Conservation (phyloP, 129 eudicot species). For the Artemisia annua region DNA sequence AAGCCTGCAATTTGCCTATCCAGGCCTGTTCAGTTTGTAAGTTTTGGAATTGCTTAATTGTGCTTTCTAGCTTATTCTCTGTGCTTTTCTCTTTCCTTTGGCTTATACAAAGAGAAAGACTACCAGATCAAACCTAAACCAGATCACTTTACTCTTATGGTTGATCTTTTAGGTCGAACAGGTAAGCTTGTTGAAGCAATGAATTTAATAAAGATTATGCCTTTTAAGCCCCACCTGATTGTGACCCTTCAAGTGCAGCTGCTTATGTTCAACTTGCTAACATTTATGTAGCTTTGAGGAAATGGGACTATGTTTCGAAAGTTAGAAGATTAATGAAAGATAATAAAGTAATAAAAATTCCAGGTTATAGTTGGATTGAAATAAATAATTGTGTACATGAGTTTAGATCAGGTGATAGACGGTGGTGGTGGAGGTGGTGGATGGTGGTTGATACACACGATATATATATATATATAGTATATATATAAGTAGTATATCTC, state of each 20-base stretch:
- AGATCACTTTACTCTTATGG: constrained; percentile 81
- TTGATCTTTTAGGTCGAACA: constrained; percentile 85
- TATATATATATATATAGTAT: no score
- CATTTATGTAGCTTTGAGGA: constrained; percentile 55
- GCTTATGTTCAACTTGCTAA: constrained; percentile 89
- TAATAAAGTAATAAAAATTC: constrained; percentile 53
- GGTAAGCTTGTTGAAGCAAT: constrained; percentile 73
- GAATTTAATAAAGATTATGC: constrained; percentile 59
- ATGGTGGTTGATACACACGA: no score
- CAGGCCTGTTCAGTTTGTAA: no score
- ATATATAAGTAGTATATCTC: no score
- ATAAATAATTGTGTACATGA: constrained; percentile 62
- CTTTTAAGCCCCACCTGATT: constrained; percentile 53
- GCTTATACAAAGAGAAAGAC: no score
- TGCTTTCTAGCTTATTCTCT: no score
- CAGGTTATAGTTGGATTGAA: constrained; percentile 93
- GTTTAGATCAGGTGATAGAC: constrained; percentile 73
- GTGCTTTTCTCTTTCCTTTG: no score
- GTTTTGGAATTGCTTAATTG: no score
- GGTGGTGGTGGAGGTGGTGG: no score
- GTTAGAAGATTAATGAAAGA: constrained; percentile 69
- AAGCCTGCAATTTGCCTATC: no score
- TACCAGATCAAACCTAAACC: constrained; percentile 48
- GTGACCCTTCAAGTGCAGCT: constrained; percentile 65
- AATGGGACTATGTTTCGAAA: constrained; percentile 67